Conservation (phyloP, 352 stramenopile genomes). For the Globisporangium nagaii region DNA sequence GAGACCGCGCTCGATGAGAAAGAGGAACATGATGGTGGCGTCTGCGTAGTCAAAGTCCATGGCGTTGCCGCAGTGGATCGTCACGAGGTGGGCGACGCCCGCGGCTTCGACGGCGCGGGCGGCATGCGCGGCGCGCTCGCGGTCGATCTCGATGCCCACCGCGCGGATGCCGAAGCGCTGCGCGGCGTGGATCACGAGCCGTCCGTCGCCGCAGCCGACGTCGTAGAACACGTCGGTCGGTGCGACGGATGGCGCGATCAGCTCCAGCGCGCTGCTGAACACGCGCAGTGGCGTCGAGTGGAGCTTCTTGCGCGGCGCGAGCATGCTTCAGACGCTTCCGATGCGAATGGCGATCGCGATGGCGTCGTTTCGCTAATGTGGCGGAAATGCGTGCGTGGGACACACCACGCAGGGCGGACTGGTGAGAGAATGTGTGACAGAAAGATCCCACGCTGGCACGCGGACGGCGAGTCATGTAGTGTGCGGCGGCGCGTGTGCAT, state of each 20-base stretch:
- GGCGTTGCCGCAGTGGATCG: conserved; percentile 61
- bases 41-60: conserved; percentile 60
- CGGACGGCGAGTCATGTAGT: too few relatives aligned
- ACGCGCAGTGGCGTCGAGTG: conserved; percentile 70
- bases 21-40: conserved; percentile 74
- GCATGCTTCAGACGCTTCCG: conserved; percentile 25
- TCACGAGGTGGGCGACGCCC: conserved; percentile 46
- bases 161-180: conserved; percentile 38
- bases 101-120: conserved; percentile 13
- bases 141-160: conserved; percentile 66
- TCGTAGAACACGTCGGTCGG: conserved; percentile 62
- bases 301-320: conserved; percentile 73
- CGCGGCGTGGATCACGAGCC: conserved; percentile 61
- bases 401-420: neutral
- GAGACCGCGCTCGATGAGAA: conserved; percentile 70
- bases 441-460: neutral
- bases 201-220: conserved; percentile 73
- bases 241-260: conserved; percentile 32
- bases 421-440: neutral
- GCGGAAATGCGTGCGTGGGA: too few relatives aligned
- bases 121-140: conserved; percentile 28
- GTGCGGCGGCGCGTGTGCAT: too few relatives aligned
- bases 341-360: neutral
- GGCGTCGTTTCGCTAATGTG: neutral
- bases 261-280: conserved; percentile 49